phyloP scores from a whole-genome alignment of 139 green algal genomes.

The Mesotaenium endlicherianum region DNA sequence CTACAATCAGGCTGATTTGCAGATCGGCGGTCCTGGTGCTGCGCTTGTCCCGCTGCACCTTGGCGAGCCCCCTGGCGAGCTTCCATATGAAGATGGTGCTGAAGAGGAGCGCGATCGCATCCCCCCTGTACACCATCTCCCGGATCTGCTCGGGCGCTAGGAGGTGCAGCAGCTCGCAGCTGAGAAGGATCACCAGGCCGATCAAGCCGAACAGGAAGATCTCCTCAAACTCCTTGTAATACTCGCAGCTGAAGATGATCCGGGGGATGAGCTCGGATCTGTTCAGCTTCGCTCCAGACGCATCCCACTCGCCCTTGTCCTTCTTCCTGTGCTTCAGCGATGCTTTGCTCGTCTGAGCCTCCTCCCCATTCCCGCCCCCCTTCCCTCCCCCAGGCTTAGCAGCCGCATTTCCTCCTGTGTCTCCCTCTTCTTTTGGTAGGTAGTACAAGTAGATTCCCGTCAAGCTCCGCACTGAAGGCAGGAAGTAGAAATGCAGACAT shows the following conservation, averaged over 20 bases:
- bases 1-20: not conserved
- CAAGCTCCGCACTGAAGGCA: too few species aligned
- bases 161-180: not conserved
- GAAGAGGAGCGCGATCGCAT: not conserved
- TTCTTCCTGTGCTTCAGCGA: not conserved
- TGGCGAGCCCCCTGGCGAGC: not conserved
- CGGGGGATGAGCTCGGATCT: too few species aligned
- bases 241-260: too few species aligned
- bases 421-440: too few species aligned
- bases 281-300: too few species aligned
- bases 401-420: too few species aligned
- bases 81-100: not conserved
- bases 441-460: too few species aligned
- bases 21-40: not conserved
- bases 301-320: not conserved
- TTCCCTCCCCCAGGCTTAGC: too few species aligned
- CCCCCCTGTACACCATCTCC: not conserved
- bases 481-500: too few species aligned
- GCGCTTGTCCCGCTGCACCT: not conserved
- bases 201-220: not conserved
- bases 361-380: too few species aligned
- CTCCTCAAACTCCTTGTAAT: conserved; percentile 12
- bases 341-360: too few species aligned
- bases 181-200: not conserved
- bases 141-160: not conserved